phyloP scores from a whole-genome alignment of 2,329 filamentous ascomycete species.

The Chaetomium globosum region DNA sequence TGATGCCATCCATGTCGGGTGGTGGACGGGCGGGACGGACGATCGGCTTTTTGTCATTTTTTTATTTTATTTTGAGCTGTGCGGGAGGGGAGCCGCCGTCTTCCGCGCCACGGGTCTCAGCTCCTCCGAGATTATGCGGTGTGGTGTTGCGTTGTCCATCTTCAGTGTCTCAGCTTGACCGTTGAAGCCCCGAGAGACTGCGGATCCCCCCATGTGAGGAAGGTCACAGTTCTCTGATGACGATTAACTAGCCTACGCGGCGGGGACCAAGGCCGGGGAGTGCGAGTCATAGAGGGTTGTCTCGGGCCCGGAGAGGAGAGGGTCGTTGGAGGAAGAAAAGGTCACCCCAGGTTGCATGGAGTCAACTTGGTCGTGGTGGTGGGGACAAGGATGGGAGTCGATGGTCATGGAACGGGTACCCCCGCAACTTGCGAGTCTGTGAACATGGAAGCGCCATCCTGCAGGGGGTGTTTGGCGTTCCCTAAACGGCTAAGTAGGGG shows the following conservation, averaged over 20 bases:
- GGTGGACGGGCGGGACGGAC: neutral
- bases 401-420: constrained; percentile 12
- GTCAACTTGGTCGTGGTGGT: constrained; percentile 15
- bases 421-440: neutral
- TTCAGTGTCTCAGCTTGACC: neutral
- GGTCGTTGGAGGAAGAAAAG: neutral
- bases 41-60: neutral
- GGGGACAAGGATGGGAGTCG: constrained; percentile 6
- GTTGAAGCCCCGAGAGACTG: neutral
- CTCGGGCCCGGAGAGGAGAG: neutral
- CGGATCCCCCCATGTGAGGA: neutral
- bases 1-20: too few species aligned
- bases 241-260: neutral
- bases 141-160: neutral
- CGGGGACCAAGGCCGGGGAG: constrained; percentile 4
- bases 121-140: neutral
- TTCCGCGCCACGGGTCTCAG: neutral
- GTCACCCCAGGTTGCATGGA: constrained; percentile 13
- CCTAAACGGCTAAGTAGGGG: neutral
- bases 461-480: constrained; percentile 16
- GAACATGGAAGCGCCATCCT: neutral
- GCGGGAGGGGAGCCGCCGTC: neutral
- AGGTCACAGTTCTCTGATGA: neutral
- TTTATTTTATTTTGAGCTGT: neutral
- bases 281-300: constrained; percentile 2